phyloP scores from a whole-genome alignment of 108 stramenopile species.

The Skeletonema grethae region DNA sequence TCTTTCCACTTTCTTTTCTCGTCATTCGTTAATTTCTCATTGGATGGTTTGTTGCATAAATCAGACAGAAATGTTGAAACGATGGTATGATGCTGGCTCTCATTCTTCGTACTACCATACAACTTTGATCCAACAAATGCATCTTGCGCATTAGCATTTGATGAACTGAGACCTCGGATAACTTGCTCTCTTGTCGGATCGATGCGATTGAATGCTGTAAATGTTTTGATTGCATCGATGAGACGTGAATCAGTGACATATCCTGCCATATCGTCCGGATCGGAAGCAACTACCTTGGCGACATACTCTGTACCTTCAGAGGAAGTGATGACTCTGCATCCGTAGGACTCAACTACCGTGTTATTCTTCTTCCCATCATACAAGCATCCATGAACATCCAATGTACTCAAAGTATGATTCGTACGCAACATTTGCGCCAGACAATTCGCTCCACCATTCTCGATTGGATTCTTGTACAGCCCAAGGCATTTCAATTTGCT shows the following conservation, averaged over 20 bases:
- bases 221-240: constrained; percentile 40
- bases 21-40: constrained; percentile 28
- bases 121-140: neutral
- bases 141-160: neutral
- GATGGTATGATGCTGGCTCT: constrained; percentile 11
- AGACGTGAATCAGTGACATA: constrained; percentile 37
- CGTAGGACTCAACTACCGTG: constrained; percentile 25
- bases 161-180: constrained; percentile 29
- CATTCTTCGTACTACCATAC: constrained; percentile 1
- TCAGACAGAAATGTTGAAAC: constrained; percentile 34
- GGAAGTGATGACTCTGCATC: constrained; percentile 32
- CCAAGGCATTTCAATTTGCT: constrained; percentile 44
- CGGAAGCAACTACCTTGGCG: constrained; percentile 16
- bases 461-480: constrained; percentile 38
- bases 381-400: constrained; percentile 47
- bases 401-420: constrained; percentile 40
- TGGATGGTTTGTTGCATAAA: constrained; percentile 10
- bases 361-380: constrained; percentile 7
- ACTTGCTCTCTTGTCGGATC: constrained; percentile 46
- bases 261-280: constrained; percentile 19
- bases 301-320: constrained; percentile 43
- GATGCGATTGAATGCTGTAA: constrained; percentile 44
- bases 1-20: constrained; percentile 48
- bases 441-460: constrained; percentile 40
- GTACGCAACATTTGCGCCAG: constrained; percentile 43